Evolutionary conservation across 768 basidiomycete genomes (phyloP), one percentile per base, ranked within the genome.

Genomic region (Suillus ampliporus): DNA sequence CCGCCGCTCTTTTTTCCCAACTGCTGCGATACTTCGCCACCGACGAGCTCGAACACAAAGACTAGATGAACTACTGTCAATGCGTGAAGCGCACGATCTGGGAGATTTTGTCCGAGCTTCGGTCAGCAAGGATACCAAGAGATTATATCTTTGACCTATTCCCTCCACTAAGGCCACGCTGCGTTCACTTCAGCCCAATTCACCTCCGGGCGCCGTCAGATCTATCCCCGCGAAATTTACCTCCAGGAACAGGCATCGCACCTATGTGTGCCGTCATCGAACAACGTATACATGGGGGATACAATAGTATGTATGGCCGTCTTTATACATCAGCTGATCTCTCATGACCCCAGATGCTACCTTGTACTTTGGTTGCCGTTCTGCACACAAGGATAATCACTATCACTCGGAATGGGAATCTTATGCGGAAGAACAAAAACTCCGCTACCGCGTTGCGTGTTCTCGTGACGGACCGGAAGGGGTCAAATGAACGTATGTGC

Each of bases 121-220:
- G 90, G 26, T 78, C 82, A 8, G 77, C 83, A 10, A 73, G 78
- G 40, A 86, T 98, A 63, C 95, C 96, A 5, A 80, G 83, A 57
- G 90, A 94, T 35, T 95, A 96, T 70, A 77, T 97, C 19, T 91
- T 97, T 66, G 95, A 99, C 70, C 79, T 97, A 1, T 91, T 99
- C 67, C 95, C 96, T 15, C 83, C 88, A 2, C 77, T 99, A 13
- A 81, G 95, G 19, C 86, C 94, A 3, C 81, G 97, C 10, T 19
- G 4, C 21, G 6, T 59, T 43, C 19, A 3, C 50, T 31, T 17
- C 50, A 19, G 38, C 28, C 53, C 17, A 21, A 44, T 44, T 44
- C 43, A 28, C 4, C 26, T 43, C 23, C 8, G 65, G 38, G 48
- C 21, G 37, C 46, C 7, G 5, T 28, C 61, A 86, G 84, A 69